Evolutionary conservation across 106 monocot species (phyloP), one percentile per base, ranked within the genome.

Genomic region (Xerophyta viscosa): DNA sequence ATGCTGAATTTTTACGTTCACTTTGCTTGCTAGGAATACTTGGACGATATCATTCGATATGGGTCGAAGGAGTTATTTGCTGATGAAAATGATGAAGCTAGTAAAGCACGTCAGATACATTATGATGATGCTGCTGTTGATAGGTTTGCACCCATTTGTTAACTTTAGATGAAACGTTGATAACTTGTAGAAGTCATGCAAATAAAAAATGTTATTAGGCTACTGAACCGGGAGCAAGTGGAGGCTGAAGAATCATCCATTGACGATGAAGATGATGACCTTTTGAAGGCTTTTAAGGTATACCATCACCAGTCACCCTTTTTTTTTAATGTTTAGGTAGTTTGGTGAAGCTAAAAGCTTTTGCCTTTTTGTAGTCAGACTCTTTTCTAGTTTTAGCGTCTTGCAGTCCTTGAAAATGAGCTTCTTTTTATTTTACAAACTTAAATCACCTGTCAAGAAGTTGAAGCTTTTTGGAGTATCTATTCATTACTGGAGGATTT

Each of bases 211-310:
- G n/a, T 15, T 37, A 27, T 14, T 43, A 98, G 98, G 46, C 66
- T 98, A 58, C 82, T 98, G 19, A 61, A 98, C 57, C 98, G 98
- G 53, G 86, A 98, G 30, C 90, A 86, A 67, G 70, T 86, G 67
- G 76, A 67, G 30, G 77, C 28, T 27, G 98, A 98, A 46, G 82
- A 86, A 27, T 42, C 81, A 60, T 56, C 79, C 31, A 20, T 82
- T 62, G 98, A 98, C 29, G 98, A 90, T 52, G 98, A 76, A 23
- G 98, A 98, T 43, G 76, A 74, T 64, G 81, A 77, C 39, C 74
- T 98, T 62, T 58, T 98, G 46, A 98, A 98, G 65, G 98, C 90
- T 25, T 98, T 98, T 65, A 98, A 98, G 86, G 98, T 98, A 46
- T 18, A n/a, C n/a, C n/a, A n/a, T n/a, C n/a, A n/a, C n/a, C n/a